These are phyloP conservation scores for Lepidium aucheri DNA, from an alignment of 345 rosid species.

Conservation along the genomic window DNA sequence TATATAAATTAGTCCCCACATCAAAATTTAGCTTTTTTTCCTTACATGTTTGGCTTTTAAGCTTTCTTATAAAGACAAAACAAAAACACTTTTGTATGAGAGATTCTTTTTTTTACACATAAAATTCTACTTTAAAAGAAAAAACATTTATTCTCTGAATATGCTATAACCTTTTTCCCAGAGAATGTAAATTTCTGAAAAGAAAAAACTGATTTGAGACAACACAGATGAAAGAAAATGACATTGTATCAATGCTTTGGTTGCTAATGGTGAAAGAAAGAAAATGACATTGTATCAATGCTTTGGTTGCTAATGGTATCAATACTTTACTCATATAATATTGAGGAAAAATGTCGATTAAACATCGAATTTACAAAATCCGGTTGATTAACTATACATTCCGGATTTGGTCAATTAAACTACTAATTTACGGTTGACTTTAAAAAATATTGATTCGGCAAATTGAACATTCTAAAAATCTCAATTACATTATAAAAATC, in stretches of 20 bases:
- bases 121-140: not conserved
- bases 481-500: too few relatives aligned
- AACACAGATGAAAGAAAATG: slow-evolving; percentile 13
- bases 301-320: too few relatives aligned
- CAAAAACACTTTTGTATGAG: slow-evolving; percentile 2
- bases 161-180: not conserved
- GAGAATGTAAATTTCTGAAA: slow-evolving; percentile 15
- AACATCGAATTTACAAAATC: too few relatives aligned
- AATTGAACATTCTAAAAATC: too few relatives aligned
- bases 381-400: too few relatives aligned
- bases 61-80: slow-evolving; percentile 18
- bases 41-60: not conserved
- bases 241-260: not conserved
- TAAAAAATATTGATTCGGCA: too few relatives aligned
- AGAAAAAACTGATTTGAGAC: slow-evolving; percentile 16
- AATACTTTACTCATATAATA: too few relatives aligned
- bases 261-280: slow-evolving; percentile 8
- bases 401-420: too few relatives aligned
- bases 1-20: slow-evolving; percentile 21
- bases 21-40: not conserved
- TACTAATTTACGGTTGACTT: too few relatives aligned
- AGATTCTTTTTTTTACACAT: not conserved
- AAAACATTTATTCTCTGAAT: slow-evolving; percentile 21
- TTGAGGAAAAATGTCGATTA: too few relatives aligned
- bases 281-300: too few relatives aligned